These are phyloP conservation scores for Aureobasidium sp. DNA, from an alignment of 2,329 filamentous ascomycete species.

Conservation along the genomic window DNA sequence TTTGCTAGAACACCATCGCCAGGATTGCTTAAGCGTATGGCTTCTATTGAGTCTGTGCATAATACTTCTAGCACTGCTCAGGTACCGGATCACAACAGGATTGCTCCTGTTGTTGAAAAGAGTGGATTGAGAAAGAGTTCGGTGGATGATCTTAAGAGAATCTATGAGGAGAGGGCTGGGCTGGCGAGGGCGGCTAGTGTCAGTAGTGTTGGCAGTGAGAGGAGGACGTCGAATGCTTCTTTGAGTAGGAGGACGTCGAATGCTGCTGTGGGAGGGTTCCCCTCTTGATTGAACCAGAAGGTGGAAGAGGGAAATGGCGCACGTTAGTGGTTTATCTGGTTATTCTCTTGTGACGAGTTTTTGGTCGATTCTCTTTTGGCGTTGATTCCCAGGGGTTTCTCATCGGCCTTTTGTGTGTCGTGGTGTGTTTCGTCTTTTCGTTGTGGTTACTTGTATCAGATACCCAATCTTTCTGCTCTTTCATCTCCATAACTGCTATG, in stretches of 20 bases:
- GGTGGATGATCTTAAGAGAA: slow-evolving; percentile 38
- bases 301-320: no score
- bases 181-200: slow-evolving; percentile 3
- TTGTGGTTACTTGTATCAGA: no score
- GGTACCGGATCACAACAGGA: not conserved
- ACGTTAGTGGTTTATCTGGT: no score
- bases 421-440: no score
- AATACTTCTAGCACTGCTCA: not conserved
- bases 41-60: slow-evolving; percentile 30
- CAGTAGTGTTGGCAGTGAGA: not conserved
- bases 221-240: not conserved
- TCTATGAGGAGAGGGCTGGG: slow-evolving; percentile 39
- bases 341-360: no score
- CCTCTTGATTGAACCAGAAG: no score
- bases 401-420: no score
- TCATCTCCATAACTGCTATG: no score
- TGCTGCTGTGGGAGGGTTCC: not conserved
- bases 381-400: no score
- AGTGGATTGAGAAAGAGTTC: slow-evolving; percentile 36
- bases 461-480: no score
- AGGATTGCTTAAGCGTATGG: slow-evolving; percentile 38
- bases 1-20: slow-evolving; percentile 29
- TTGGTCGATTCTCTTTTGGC: no score
- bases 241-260: not conserved
- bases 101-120: not conserved